Evolutionary conservation across 495 filamentous ascomycete species (phyloP), one percentile per base, ranked within the genome.

Genomic region (Apiosordaria backusii): DNA sequence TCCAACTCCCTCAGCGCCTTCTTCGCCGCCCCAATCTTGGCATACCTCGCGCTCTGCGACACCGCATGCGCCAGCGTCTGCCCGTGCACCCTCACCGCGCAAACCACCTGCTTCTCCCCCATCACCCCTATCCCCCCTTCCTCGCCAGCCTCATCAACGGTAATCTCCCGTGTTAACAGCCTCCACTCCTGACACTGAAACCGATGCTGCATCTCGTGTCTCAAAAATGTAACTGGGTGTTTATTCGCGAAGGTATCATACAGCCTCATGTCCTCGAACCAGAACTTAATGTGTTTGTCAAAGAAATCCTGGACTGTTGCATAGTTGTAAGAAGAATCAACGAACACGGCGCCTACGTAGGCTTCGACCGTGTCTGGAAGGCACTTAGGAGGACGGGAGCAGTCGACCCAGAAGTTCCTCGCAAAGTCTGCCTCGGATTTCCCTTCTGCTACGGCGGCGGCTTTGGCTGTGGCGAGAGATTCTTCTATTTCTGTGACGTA

Each of bases 241-340:
- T 90, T 91, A 73, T 90, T 92, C 1, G 95, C 95, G 74, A 90
- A 97, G 0, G 86, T 87, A 75, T 97, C 93, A 72, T 97, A 97
- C 29, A 96, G 81, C 13, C 81, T 77, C 89, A 98, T 97, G 76
- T 98, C 92, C 68, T 87, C 83, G 67, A 98, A 98, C 75, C 85
- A 97, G 19, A 86, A 86, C 64, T 81, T 82, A 65, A 99, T 84
- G 65, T 92, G 85, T 6, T 67, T 75, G 23, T 87, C 74, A 77
- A 97, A 96, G 78, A 98, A 98, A 4, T 72, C 74, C 68, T 92
- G 87, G 1, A 98, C 88, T 19, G 87, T 79, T 2, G 70, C 68
- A 76, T 88, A 97, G 65, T 94, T 79, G 77, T 93, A 97, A 40
- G 85, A 83, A 4, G 92, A 94, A 77, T 99, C 95, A 21, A 99